A percentile compares a stretch with the other conserved stretches of the same genome.
Evolutionary conservation across 2,329 filamentous ascomycete species (phyloP).

Genomic region (Fusarium mangiferae): DNA sequence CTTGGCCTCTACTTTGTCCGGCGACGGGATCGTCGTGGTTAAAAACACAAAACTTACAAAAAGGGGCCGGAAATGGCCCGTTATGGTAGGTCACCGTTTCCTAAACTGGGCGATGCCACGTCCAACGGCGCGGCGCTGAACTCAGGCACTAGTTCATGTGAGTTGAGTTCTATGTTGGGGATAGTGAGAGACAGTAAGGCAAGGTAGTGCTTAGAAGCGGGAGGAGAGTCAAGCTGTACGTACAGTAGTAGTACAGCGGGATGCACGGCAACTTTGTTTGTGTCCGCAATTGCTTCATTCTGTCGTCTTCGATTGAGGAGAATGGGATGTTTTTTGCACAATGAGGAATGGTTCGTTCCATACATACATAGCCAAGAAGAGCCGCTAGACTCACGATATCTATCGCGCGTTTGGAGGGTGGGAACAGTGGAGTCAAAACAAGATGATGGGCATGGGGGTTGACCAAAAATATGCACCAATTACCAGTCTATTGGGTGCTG

Average conservation of each 20-base stretch:
- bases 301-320: not conserved
- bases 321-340: not conserved
- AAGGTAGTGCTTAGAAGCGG: not conserved
- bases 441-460: slow-evolving; percentile 30
- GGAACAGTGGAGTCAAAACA: slow-evolving; percentile 34
- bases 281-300: not conserved
- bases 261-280: slow-evolving; percentile 4
- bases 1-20: not conserved
- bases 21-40: slow-evolving; percentile 13
- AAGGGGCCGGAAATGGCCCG: slow-evolving; percentile 39
- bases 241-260: not conserved
- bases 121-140: slow-evolving; percentile 23
- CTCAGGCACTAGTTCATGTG: slow-evolving; percentile 22
- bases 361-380: slow-evolving; percentile 12
- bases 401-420: slow-evolving; percentile 32
- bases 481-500: not conserved
- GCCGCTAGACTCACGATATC: slow-evolving; percentile 29
- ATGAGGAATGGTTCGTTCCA: slow-evolving; percentile 31
- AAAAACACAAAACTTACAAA: slow-evolving; percentile 20
- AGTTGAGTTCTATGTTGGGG: slow-evolving; percentile 5
- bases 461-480: slow-evolving; percentile 5
- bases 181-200: not conserved
- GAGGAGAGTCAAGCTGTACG: not conserved
- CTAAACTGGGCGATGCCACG: slow-evolving; percentile 32
- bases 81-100: slow-evolving; percentile 34